Base-by-base conservation (phyloP, 169 alveolate species). In the Plasmodium ovale region DNA sequence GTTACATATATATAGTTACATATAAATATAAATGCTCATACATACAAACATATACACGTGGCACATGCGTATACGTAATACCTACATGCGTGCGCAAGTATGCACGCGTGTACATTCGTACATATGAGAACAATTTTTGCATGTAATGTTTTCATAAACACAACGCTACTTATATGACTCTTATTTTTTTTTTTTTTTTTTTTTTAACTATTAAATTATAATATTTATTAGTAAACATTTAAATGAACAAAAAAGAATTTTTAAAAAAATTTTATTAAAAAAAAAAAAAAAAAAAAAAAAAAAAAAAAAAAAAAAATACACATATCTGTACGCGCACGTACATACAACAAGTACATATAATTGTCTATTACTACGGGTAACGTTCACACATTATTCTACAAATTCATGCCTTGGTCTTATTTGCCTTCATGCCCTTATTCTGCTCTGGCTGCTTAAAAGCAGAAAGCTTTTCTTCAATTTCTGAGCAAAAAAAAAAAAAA, bases 381-480 rank as follows among this genome's bases (percentile, higher is more conserved):
- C 16, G 56, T 47, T 47, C 16, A 47, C 56, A 47, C 56, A 14
- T 47, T 47, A 47, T 47, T 47, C 25, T 21, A 47, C 16, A 47
- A 47, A 47, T 47, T 68, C 25, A 68, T 27, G 64, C 79, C 79
- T 68, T 68, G 47, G 27, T 23, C 27, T 68, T 68, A 44, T 42
- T 68, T 68, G 79, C 25, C 60, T 68, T 68, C 16, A 3, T 21
- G 10, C 59, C 54, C 6, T 64, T 14, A 12, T 19, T 2, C 58
- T 39, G 33, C 9, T 49, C 42, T 39, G 59, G 27, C 25, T 42
- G 60, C n/a, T 68, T 68, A 21, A 19, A 68, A 12, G 37, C 10
- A 23, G 79, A 19, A 14, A 68, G 47, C 21, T 68, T 68, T 21
- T 68, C 79, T 10, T 68, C 79, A 39, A 68, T 67, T 77, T 77